A percentile compares a stretch with the other conserved stretches of the same genome.
Evolutionary conservation across 2,329 filamentous ascomycete genomes (phyloP).

Genomic region (Esteya vermicola): DNA sequence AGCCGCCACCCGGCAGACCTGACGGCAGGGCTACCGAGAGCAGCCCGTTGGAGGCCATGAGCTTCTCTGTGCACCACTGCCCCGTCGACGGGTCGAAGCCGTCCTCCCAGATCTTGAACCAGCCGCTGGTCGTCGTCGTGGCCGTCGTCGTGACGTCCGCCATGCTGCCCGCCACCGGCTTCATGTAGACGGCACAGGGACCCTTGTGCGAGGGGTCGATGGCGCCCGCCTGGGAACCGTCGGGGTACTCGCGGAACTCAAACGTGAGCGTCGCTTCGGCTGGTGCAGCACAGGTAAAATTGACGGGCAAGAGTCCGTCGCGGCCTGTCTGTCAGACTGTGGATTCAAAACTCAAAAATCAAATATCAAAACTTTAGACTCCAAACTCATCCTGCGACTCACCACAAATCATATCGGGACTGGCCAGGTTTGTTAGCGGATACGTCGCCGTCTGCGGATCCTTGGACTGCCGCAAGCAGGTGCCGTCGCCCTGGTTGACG

Average conservation of each 20-base stretch:
- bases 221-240: slow-evolving; percentile 35
- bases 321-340: slow-evolving; percentile 19
- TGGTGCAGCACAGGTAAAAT: slow-evolving; percentile 31
- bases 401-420: slow-evolving; percentile 59
- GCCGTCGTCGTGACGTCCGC: slow-evolving; percentile 38
- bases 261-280: slow-evolving; percentile 48
- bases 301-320: slow-evolving; percentile 28
- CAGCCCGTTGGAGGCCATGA: slow-evolving; percentile 50
- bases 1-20: slow-evolving; percentile 49
- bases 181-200: slow-evolving; percentile 61
- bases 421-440: slow-evolving; percentile 43
- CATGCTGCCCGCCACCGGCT: slow-evolving; percentile 49
- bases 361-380: no score
- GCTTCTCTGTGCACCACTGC: slow-evolving; percentile 57
- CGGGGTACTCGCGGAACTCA: slow-evolving; percentile 48
- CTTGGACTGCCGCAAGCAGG: slow-evolving; percentile 54
- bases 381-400: slow-evolving; percentile 16
- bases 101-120: slow-evolving; percentile 65
- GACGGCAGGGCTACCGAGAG: slow-evolving; percentile 48
- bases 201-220: slow-evolving; percentile 51
- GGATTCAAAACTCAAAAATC: no score
- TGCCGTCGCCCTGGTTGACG: slow-evolving; percentile 52
- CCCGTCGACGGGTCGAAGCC: slow-evolving; percentile 41
- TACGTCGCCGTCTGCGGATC: slow-evolving; percentile 34
- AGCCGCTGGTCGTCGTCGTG: slow-evolving; percentile 43